phyloP scores from a whole-genome alignment of 139 green algal species.

The Micractinium sp. region DNA sequence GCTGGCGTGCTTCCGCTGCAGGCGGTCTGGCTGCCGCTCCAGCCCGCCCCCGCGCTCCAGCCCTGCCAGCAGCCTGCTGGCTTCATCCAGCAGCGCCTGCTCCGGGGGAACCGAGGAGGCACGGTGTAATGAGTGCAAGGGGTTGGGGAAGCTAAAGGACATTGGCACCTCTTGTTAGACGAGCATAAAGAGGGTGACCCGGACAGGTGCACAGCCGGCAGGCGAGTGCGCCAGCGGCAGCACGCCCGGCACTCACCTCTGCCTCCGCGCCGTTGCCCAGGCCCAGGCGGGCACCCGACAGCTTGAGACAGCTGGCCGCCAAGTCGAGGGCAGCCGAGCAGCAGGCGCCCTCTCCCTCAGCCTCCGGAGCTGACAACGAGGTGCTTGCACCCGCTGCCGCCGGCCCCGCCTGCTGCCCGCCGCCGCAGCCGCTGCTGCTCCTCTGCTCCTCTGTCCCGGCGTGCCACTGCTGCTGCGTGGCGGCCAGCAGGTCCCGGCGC shows the following conservation, averaged over 20 bases:
- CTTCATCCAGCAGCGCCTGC: conserved; percentile 19
- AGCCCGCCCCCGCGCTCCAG: background rate
- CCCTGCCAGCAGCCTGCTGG: background rate
- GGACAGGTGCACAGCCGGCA: background rate
- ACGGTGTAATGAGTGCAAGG: no score
- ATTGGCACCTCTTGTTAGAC: no score
- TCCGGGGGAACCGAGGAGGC: no score
- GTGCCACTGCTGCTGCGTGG: background rate
- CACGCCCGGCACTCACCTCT: background rate
- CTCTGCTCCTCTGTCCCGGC: background rate
- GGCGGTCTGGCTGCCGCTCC: background rate
- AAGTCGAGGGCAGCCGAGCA: conserved; percentile 37
- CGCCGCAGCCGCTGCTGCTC: background rate
- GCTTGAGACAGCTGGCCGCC: conserved; percentile 39
- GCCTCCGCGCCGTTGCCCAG: background rate
- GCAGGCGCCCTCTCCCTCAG: background rate
- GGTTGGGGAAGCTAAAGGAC: no score
- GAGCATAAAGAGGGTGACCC: no score
- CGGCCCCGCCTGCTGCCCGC: background rate
- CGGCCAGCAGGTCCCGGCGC: conserved; percentile 24
- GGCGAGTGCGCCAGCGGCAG: no score
- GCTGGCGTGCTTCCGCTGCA: conserved; percentile 30
- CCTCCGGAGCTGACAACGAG: background rate
- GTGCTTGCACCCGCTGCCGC: background rate
- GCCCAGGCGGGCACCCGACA: conserved; percentile 17